Conservation (phyloP, 1,139 yeast genomes). For the Yamadazyma triangularis region DNA sequence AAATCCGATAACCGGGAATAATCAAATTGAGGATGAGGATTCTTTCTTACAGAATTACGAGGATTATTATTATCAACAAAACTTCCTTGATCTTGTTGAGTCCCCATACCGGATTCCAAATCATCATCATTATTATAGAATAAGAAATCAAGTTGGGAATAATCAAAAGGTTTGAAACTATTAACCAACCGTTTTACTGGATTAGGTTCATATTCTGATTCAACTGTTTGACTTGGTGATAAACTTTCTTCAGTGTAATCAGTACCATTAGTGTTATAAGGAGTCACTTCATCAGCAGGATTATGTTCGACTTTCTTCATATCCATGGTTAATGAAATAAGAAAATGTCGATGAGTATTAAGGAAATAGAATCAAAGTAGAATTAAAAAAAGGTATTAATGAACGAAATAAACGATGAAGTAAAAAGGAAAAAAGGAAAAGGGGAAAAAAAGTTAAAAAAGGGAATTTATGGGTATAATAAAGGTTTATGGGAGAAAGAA, state of each 20-base stretch:
- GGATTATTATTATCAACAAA: slow-evolving; percentile 1
- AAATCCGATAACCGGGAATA: slow-evolving; percentile 23
- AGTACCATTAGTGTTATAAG: slow-evolving; percentile 5
- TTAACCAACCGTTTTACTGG: slow-evolving; percentile 19
- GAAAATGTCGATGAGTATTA: too few species aligned
- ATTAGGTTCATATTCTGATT: slow-evolving; percentile 16
- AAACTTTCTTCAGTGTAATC: slow-evolving; percentile 1
- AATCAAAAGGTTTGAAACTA: slow-evolving; percentile 26
- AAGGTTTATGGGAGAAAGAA: too few species aligned
- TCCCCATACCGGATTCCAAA: slow-evolving; percentile 5
- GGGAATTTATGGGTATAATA: too few species aligned
- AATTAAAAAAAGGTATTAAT: too few species aligned
- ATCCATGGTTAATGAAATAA: too few species aligned
- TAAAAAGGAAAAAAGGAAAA: too few species aligned
- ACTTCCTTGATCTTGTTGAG: background rate
- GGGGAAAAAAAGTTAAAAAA: too few species aligned
- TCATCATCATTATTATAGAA: slow-evolving; percentile 13
- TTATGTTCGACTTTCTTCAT: slow-evolving; percentile 2
- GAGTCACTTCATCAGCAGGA: slow-evolving; percentile 7
- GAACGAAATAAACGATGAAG: too few species aligned
- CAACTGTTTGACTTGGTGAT: slow-evolving; percentile 4
- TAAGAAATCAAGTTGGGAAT: slow-evolving; percentile 17
- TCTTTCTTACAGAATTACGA: slow-evolving; percentile 7
- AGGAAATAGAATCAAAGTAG: too few species aligned
- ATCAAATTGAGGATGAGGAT: slow-evolving; percentile 25